These are phyloP conservation scores for Talaromyces albobiverticillius DNA, from an alignment of 2,329 filamentous ascomycete genomes.

Conservation along the genomic window DNA sequence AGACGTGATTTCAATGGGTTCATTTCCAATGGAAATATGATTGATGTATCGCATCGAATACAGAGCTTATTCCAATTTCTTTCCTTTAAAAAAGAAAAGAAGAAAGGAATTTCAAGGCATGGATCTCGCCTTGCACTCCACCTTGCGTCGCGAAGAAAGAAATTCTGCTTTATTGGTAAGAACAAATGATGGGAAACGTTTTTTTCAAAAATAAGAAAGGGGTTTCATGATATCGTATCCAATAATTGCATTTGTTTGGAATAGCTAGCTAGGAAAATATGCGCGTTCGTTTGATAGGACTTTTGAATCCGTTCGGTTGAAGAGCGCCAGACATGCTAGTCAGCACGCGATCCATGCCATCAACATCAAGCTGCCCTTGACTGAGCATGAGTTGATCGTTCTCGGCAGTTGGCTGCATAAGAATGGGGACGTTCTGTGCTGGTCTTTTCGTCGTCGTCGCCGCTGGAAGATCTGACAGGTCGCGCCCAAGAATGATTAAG, in stretches of 20 bases:
- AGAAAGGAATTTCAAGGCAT: conserved; percentile 47
- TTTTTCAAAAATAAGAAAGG: not conserved
- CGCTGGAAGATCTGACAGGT: not conserved
- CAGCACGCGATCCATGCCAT: conserved; percentile 47
- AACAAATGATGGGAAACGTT: not conserved
- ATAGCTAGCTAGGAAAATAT: conserved; percentile 29
- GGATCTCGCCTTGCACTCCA: conserved; percentile 53
- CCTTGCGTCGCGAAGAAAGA: conserved; percentile 45
- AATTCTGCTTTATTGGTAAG: not conserved
- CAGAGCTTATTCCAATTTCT: conserved; percentile 44
- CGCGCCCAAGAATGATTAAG: conserved; percentile 33
- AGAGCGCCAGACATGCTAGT: conserved; percentile 38
- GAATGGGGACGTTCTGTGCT: conserved; percentile 6
- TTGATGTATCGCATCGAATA: conserved; percentile 51
- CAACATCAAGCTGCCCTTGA: conserved; percentile 44
- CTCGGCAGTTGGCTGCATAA: conserved; percentile 22
- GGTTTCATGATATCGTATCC: not conserved
- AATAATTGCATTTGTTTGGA: not conserved
- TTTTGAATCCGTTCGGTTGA: conserved; percentile 31
- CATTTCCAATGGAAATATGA: not conserved
- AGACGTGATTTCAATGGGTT: not conserved
- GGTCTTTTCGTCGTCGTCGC: not conserved
- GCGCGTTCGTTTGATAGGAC: conserved; percentile 35
- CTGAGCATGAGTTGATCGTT: conserved; percentile 41
- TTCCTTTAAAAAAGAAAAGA: conserved; percentile 12